These are phyloP conservation scores for Aureobasidium sp. DNA, from an alignment of 2,329 filamentous ascomycete genomes.

Conservation along the genomic window DNA sequence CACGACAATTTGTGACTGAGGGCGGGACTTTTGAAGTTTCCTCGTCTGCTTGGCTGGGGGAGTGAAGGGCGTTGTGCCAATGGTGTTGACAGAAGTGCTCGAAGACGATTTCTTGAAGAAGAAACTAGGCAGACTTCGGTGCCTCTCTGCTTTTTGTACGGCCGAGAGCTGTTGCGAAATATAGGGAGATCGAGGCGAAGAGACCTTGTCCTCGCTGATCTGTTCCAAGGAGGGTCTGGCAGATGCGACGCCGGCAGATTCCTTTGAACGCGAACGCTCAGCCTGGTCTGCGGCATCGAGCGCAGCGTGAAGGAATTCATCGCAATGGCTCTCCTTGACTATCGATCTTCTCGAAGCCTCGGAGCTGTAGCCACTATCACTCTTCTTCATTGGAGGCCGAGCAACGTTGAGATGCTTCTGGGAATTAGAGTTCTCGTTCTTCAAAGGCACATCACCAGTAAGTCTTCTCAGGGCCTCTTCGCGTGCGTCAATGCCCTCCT, in stretches of 20 bases:
- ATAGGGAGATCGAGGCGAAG: background rate
- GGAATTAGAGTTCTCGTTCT: background rate
- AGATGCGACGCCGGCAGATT: background rate
- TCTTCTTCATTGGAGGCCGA: conserved; percentile 18
- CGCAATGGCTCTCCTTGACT: conserved; percentile 17
- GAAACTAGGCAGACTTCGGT: conserved; percentile 14
- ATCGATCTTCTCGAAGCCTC: conserved; percentile 22
- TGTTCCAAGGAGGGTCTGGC: background rate
- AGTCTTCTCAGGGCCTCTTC: conserved; percentile 25
- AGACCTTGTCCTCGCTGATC: background rate
- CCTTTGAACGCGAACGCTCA: conserved; percentile 1
- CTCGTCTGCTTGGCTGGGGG: conserved; percentile 2
- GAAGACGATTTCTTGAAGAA: conserved; percentile 11
- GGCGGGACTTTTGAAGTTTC: conserved; percentile 27
- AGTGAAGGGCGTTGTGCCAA: conserved; percentile 3
- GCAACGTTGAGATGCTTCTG: background rate
- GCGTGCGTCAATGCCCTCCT: conserved; percentile 18
- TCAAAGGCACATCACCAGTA: conserved; percentile 18
- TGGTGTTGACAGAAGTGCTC: conserved; percentile 9
- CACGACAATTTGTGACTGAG: background rate
- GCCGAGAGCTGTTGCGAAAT: background rate
- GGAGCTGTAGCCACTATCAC: conserved; percentile 32
- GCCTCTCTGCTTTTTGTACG: conserved; percentile 6
- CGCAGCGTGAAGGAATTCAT: conserved; percentile 16
- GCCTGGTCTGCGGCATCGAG: conserved; percentile 7